Evolutionary conservation across 805 yeast species (phyloP), one percentile per base, ranked within the genome.

Genomic region (Cyberlindnera saturnus): DNA sequence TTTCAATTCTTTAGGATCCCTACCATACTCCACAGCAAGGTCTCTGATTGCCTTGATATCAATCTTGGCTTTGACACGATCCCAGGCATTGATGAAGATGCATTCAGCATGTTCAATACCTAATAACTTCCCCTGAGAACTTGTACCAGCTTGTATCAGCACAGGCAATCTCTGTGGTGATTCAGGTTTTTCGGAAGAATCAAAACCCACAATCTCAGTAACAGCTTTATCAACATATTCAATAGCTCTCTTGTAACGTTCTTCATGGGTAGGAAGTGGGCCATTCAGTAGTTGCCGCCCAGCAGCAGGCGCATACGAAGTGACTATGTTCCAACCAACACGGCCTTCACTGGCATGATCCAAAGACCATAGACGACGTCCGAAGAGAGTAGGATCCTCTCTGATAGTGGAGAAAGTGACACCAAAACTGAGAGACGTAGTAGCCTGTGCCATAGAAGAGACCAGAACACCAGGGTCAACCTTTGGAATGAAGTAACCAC

Each of bases 281-380:
- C 46, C 48, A 45, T 69, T 69, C 30, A 67, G 48, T 29, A 67
- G 49, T 43, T 69, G 67, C 44, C 66, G 55, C 3, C 74, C 67
- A 5, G 70, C 74, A 51, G 69, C 61, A 37, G 69, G 72, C 38
- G 67, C 57, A 41, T 69, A 69, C 1, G 72, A 65, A 7, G 73
- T 63, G 26, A 71, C 74, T n/a, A 71, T 63, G 48, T 71, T 71
- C 75, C 75, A 71, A 15, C 75, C 75, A 40, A 71, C 53, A 46
- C 75, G 59, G 5, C 75, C 75, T 8, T 57, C 56, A 6, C 70
- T 61, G 33, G 69, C 58, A 45, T 69, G 71, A 45, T 71, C 75
- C 39, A 71, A 54, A 0, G 75, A 42, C 32, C 50, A 48, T 5
- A 51, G 32, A n/a, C 52, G 36, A 33, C 53, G 44, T 5, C 71